Percentiles rank a stretch among this genome's conserved stretches.
Evolutionary conservation across 331 rosid species (phyloP).

Genomic region (Dryas integrifolia): DNA sequence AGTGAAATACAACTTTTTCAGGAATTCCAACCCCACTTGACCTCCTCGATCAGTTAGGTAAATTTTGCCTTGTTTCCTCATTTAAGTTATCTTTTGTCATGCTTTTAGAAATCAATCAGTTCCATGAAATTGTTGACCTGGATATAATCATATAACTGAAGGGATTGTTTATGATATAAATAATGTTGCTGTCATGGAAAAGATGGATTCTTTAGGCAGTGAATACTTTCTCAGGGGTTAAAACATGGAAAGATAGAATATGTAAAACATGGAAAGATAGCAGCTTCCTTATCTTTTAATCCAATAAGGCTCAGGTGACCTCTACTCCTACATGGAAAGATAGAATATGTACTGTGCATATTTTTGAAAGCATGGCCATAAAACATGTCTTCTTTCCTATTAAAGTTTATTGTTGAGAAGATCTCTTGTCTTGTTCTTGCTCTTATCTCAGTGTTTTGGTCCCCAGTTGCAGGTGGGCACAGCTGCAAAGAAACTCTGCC

Average conservation of each 20-base stretch:
- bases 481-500: slow-evolving; percentile 38
- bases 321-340: slow-evolving; percentile 17
- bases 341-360: slow-evolving; percentile 24
- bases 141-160: too few species aligned
- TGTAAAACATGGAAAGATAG: too few species aligned
- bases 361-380: slow-evolving; percentile 23
- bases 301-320: slow-evolving; percentile 20
- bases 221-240: slow-evolving; percentile 18
- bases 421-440: slow-evolving; percentile 36
- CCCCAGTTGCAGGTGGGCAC: slow-evolving; percentile 61
- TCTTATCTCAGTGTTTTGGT: slow-evolving; percentile 49
- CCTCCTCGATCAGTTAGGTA: slow-evolving; percentile 25
- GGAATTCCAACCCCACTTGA: background rate
- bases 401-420: slow-evolving; percentile 38
- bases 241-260: background rate
- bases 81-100: slow-evolving; percentile 3
- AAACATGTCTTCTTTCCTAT: slow-evolving; percentile 34
- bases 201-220: slow-evolving; percentile 7
- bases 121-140: too few species aligned
- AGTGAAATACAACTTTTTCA: slow-evolving; percentile 18
- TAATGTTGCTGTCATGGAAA: slow-evolving; percentile 17
- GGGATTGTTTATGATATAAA: background rate
- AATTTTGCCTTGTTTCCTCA: background rate
- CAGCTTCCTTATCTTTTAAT: slow-evolving; percentile 13
- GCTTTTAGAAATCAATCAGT: background rate